Percentiles rank a stretch among this genome's conserved stretches.
These are phyloP conservation scores for Pyrenochaeta sp. DNA, from an alignment of 2,329 filamentous ascomycete genomes.

Conservation along the genomic window DNA sequence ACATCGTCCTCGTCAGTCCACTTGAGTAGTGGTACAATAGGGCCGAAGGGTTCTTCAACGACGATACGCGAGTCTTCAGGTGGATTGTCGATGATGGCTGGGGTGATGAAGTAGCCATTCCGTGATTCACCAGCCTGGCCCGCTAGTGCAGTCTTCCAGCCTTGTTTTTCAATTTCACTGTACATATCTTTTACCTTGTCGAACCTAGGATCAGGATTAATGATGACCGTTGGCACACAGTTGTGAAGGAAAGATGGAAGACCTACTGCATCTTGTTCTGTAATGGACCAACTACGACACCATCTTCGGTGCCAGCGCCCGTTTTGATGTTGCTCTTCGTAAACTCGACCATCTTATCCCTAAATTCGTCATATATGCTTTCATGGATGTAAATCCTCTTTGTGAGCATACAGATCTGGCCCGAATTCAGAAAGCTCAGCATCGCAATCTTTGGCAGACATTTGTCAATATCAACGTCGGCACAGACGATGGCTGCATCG, in stretches of 20 bases:
- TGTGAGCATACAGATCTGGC: constrained; percentile 54
- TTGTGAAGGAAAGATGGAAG: neutral
- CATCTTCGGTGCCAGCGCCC: constrained; percentile 32
- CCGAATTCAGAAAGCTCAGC: constrained; percentile 64
- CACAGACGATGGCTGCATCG: constrained; percentile 66
- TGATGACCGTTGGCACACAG: neutral
- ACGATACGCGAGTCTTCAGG: constrained; percentile 65
- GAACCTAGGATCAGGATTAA: constrained; percentile 44
- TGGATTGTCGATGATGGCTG: constrained; percentile 67
- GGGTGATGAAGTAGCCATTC: constrained; percentile 66
- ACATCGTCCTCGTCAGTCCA: constrained; percentile 65
- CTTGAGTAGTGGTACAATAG: constrained; percentile 69
- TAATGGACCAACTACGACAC: constrained; percentile 39
- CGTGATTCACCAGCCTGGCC: constrained; percentile 29
- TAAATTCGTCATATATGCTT: constrained; percentile 42
- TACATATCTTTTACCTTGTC: constrained; percentile 66
- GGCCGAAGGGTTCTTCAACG: constrained; percentile 69
- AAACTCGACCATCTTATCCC: constrained; percentile 53
- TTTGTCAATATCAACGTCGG: constrained; percentile 59
- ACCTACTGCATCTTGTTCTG: constrained; percentile 35
- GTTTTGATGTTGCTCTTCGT: constrained; percentile 52
- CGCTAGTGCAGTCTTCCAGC: constrained; percentile 62
- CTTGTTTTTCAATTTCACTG: constrained; percentile 61
- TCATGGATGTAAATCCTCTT: constrained; percentile 47
- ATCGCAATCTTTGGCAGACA: constrained; percentile 45